phyloP scores from a whole-genome alignment of 768 basidiomycete species.

The Mrakia hoshinonis region DNA sequence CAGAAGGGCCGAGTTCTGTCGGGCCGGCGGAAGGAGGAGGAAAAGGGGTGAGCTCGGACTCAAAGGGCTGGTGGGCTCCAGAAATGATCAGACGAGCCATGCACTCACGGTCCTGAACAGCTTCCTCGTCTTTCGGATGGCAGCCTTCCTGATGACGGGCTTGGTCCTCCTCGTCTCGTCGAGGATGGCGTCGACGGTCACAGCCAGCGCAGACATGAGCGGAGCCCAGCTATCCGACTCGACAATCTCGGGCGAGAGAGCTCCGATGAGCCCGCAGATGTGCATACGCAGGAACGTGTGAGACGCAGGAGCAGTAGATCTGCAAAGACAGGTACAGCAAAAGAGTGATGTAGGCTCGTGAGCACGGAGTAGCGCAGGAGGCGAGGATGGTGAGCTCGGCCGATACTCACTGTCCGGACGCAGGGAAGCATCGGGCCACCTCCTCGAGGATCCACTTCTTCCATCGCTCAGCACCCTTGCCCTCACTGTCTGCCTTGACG shows the following conservation, averaged over 20 bases:
- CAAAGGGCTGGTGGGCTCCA: background rate
- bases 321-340: slow-evolving; percentile 40
- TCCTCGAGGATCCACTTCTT: slow-evolving; percentile 68
- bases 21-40: background rate
- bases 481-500: slow-evolving; percentile 34
- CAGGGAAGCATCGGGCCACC: slow-evolving; percentile 52
- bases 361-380: slow-evolving; percentile 30
- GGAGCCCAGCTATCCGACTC: slow-evolving; percentile 45
- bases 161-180: slow-evolving; percentile 51
- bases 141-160: slow-evolving; percentile 53
- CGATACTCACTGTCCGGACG: slow-evolving; percentile 50
- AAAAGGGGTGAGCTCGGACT: background rate
- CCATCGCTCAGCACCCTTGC: slow-evolving; percentile 42
- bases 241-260: slow-evolving; percentile 37
- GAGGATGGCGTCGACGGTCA: slow-evolving; percentile 54
- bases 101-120: slow-evolving; percentile 55
- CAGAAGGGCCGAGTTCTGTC: slow-evolving; percentile 27
- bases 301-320: slow-evolving; percentile 48
- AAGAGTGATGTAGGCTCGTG: slow-evolving; percentile 40
- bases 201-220: slow-evolving; percentile 53
- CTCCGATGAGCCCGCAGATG: slow-evolving; percentile 50
- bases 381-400: slow-evolving; percentile 17
- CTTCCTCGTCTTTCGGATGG: slow-evolving; percentile 55
- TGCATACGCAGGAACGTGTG: slow-evolving; percentile 63
- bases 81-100: no score